Conservation (phyloP, 345 rosid species). For the Gossypium mustelinum region DNA sequence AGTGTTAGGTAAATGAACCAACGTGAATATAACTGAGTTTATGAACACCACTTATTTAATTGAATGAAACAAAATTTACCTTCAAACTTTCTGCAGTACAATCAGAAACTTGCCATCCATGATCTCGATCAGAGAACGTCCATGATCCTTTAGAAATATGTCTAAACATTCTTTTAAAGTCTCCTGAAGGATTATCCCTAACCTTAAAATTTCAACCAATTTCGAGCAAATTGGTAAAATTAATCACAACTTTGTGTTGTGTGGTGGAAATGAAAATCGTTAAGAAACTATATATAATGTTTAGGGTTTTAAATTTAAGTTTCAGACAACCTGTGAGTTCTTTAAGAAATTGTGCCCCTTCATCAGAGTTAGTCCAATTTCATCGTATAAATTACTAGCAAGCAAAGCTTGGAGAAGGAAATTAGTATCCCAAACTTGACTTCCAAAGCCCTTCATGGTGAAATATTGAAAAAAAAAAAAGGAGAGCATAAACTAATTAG, state of each 20-base stretch:
- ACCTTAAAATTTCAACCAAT: not conserved
- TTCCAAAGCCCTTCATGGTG: slow-evolving; percentile 35
- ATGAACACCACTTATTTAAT: no score
- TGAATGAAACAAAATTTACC: slow-evolving; percentile 19
- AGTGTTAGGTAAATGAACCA: no score
- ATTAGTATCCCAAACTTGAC: slow-evolving; percentile 54
- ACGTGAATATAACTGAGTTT: no score
- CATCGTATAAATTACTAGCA: slow-evolving; percentile 44
- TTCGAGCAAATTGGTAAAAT: no score
- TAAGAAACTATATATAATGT: no score
- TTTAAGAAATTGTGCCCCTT: slow-evolving; percentile 73
- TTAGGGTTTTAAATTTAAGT: no score
- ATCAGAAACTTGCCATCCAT: slow-evolving; percentile 66
- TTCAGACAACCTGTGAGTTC: slow-evolving; percentile 26
- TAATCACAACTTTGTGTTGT: no score
- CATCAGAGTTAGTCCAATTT: slow-evolving; percentile 47
- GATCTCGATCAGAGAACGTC: slow-evolving; percentile 62
- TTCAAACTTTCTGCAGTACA: slow-evolving; percentile 57
- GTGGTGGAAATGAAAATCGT: no score
- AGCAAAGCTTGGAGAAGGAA: slow-evolving; percentile 22
- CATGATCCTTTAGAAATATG: slow-evolving; percentile 55
- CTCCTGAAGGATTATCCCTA: slow-evolving; percentile 35
- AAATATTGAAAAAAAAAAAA: not conserved
- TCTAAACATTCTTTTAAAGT: slow-evolving; percentile 43
- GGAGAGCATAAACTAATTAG: not conserved